Percentiles rank a stretch among this genome's conserved stretches.
These are phyloP conservation scores for Rhodotorula sp. DNA, from an alignment of 1,284 basidiomycete species.

Conservation along the genomic window DNA sequence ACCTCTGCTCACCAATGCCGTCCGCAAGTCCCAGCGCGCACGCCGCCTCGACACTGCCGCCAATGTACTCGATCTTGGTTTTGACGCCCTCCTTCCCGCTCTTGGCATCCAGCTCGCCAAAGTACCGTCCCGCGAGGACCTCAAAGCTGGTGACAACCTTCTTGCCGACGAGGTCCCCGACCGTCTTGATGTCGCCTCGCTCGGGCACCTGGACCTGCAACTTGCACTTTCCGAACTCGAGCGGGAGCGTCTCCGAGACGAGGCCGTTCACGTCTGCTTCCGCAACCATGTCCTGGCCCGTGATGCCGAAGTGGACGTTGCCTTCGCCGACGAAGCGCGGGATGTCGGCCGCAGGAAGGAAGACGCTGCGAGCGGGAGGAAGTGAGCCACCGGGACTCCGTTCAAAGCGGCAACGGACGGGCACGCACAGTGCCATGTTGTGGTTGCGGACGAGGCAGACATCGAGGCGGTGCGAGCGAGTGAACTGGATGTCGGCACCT, in stretches of 20 bases:
- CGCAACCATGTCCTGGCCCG: conserved; percentile 94
- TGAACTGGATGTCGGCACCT: conserved; percentile 97
- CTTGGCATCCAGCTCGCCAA: conserved; percentile 66
- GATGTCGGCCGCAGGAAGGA: conserved; percentile 95
- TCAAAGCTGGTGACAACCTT: conserved; percentile 94
- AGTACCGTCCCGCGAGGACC: conserved; percentile 77
- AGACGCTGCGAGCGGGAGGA: conserved; percentile 62
- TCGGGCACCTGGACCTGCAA: conserved; percentile 96
- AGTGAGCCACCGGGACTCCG: not conserved
- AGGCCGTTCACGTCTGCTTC: conserved; percentile 76
- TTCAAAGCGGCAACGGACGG: no score
- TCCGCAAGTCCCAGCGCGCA: conserved; percentile 95
- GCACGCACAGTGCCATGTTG: conserved; percentile 77
- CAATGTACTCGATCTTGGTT: conserved; percentile 91
- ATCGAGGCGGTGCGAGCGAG: conserved; percentile 81
- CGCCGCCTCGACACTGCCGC: conserved; percentile 96
- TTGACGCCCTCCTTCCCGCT: conserved; percentile 46
- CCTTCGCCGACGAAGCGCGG: conserved; percentile 98
- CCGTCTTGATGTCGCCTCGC: conserved; percentile 62
- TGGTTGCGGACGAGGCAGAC: conserved; percentile 90
- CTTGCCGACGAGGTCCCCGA: conserved; percentile 81
- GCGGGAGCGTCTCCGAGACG: conserved; percentile 75
- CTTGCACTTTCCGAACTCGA: conserved; percentile 92
- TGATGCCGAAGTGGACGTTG: conserved; percentile 86
- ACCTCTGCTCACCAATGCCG: conserved; percentile 63